Conservation (phyloP, 805 yeast genomes). For the Jamesozyma gamospora region DNA sequence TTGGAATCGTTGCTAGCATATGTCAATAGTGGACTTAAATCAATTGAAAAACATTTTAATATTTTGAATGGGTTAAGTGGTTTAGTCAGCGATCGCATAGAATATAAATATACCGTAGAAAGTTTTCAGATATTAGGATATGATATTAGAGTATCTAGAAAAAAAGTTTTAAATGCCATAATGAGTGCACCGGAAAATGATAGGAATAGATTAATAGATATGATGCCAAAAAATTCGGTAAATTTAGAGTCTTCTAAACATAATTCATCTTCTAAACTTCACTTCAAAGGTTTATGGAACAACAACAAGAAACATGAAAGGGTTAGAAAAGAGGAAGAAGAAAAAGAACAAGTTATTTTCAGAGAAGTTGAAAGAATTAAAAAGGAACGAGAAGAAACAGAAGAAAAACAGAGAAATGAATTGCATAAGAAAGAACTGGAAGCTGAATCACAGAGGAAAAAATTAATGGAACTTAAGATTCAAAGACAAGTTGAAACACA, state of each 20-base stretch:
- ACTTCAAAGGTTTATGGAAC: slow-evolving; percentile 2
- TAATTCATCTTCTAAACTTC: background rate
- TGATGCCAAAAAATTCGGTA: background rate
- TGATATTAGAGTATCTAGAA: slow-evolving; percentile 19
- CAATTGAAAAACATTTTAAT: slow-evolving; percentile 15
- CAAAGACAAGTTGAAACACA: slow-evolving; percentile 21
- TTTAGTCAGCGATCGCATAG: slow-evolving; percentile 8
- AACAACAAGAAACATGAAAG: slow-evolving; percentile 4
- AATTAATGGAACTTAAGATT: slow-evolving; percentile 15
- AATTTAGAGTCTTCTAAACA: slow-evolving; percentile 1
- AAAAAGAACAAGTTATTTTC: slow-evolving; percentile 14
- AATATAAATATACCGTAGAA: slow-evolving; percentile 12
- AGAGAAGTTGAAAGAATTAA: slow-evolving; percentile 18
- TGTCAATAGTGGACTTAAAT: slow-evolving; percentile 19
- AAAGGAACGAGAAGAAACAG: slow-evolving; percentile 10
- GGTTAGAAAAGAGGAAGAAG: slow-evolving; percentile 10
- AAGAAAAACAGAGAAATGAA: slow-evolving; percentile 4
- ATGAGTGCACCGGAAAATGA: background rate
- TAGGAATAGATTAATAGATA: background rate
- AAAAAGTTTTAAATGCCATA: slow-evolving; percentile 4
- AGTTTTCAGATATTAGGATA: slow-evolving; percentile 24
- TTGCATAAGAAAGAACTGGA: slow-evolving; percentile 6
- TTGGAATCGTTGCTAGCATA: slow-evolving; percentile 16
- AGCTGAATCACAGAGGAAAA: slow-evolving; percentile 15
- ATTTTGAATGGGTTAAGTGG: slow-evolving; percentile 10